Evolutionary conservation across 148 eudicot species (phyloP), one percentile per base, ranked within the genome.

Genomic region (Nyssa sinensis): DNA sequence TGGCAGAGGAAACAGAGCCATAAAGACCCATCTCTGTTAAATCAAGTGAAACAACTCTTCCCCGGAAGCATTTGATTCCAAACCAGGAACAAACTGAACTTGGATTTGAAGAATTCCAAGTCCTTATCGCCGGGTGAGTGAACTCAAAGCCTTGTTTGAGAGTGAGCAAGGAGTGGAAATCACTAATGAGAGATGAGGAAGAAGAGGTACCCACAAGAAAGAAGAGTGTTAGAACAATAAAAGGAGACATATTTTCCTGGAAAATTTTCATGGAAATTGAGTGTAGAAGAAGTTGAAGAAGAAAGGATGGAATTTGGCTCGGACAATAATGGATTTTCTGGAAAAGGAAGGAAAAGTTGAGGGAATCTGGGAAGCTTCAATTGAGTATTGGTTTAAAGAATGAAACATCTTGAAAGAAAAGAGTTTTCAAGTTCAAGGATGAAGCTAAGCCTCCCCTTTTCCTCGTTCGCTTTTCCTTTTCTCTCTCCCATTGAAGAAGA

Each of bases 381-480:
- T 77, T 81, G 78, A 73, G 60, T 30, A 75, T 19, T 69, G 77
- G 68, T 71, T 77, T 74, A 70, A 74, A 75, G 83, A 79, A 88
- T 84, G 84, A 86, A 79, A 79, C 89, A 84, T 84, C 78, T 78
- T 78, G 61, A 74, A 67, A 76, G n/a, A 55, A 77, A 78, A 72
- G 89, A 94, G 89, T 70, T 88, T 91, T 90, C 79, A 81, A 87
- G 78, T 65, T 88, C 85, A 91, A 94, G 93, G 84, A 74, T 86
- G 84, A 80, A 85, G 87, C 72, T 84, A 78, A 81, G 75, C 68
- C 72, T 74, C 59, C 75, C 75, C 85, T 84, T 82, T 82, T 78
- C 35, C 28, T 69, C 60, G 66, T 80, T 75, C 75, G 47, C 71
- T 74, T 79, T 69, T 78, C 62, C 81, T 70, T 78, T 33, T 66